Conservation (phyloP, 805 yeast species). For the Candida insectalens region DNA sequence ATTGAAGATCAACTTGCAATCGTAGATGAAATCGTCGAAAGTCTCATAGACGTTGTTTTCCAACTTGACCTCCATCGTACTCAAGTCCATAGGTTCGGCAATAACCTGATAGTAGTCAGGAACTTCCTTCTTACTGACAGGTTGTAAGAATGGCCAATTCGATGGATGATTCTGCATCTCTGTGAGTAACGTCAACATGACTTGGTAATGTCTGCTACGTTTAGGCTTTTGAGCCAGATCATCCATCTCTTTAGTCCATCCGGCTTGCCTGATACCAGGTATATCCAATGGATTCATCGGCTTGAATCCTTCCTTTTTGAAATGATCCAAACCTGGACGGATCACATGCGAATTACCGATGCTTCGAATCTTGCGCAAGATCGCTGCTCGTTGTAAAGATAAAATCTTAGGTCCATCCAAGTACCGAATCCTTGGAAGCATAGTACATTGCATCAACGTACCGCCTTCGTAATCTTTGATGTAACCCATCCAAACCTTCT, state of each 20-base stretch:
- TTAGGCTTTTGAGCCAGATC: constrained; percentile 91
- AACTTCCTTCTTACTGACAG: constrained; percentile 90
- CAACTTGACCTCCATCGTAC: constrained; percentile 89
- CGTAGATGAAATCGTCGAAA: constrained; percentile 87
- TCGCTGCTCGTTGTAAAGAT: constrained; percentile 84
- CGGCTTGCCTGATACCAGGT: constrained; percentile 88
- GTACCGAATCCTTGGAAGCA: constrained; percentile 84
- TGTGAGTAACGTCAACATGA: constrained; percentile 78
- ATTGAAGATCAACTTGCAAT: constrained; percentile 74
- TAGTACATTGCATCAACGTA: constrained; percentile 93
- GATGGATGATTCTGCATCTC: constrained; percentile 93
- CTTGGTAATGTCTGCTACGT: constrained; percentile 88
- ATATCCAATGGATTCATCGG: constrained; percentile 73
- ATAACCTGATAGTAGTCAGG: constrained; percentile 94
- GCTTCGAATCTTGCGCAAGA: constrained; percentile 71
- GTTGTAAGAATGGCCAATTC: constrained; percentile 95
- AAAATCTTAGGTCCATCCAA: constrained; percentile 81
- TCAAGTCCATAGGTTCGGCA: constrained; percentile 95
- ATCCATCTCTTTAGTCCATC: constrained; percentile 99
- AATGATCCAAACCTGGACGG: constrained; percentile 70
- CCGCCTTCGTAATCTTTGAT: constrained; percentile 99
- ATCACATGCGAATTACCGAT: constrained; percentile 73
- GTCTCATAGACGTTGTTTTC: constrained; percentile 87
- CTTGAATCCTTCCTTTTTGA: constrained; percentile 38
- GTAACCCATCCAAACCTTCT: constrained; percentile 93